These are phyloP conservation scores for Graphilbum ipis-grandicollis DNA, from an alignment of 2,329 filamentous ascomycete species.

Conservation along the genomic window DNA sequence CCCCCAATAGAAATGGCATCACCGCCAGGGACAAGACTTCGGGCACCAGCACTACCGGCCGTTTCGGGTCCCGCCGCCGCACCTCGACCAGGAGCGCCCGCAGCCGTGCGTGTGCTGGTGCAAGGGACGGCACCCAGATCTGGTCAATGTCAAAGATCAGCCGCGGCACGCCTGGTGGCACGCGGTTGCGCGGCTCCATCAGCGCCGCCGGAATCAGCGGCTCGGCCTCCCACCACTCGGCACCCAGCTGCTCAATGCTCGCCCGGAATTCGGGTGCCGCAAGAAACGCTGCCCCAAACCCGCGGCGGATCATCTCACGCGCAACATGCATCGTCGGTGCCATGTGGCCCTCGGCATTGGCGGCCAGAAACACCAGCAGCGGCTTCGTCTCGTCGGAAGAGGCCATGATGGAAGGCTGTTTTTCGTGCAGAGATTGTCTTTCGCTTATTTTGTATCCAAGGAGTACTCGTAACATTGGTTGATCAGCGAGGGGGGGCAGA, in stretches of 20 bases:
- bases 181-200: background rate
- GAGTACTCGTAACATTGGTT: too few relatives aligned
- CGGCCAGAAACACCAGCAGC: too few relatives aligned
- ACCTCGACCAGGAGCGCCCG: background rate
- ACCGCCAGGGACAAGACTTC: slow-evolving; percentile 1
- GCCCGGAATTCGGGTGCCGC: background rate
- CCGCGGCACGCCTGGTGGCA: too few relatives aligned
- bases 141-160: too few relatives aligned
- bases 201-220: background rate
- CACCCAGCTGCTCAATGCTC: background rate
- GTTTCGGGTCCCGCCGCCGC: background rate
- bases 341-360: background rate
- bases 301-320: slow-evolving; percentile 2
- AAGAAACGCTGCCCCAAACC: slow-evolving; percentile 1
- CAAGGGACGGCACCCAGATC: too few relatives aligned
- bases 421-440: too few relatives aligned
- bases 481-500: too few relatives aligned
- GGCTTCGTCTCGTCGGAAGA: too few relatives aligned
- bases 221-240: background rate
- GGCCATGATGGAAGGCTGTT: too few relatives aligned
- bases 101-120: too few relatives aligned
- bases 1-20: slow-evolving; percentile 3
- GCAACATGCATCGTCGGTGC: background rate
- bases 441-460: too few relatives aligned
- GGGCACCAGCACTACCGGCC: slow-evolving; percentile 2